Evolutionary conservation across 2,329 filamentous ascomycete species (phyloP), one percentile per base, ranked within the genome.

Genomic region (Zymoseptoria passerinii): DNA sequence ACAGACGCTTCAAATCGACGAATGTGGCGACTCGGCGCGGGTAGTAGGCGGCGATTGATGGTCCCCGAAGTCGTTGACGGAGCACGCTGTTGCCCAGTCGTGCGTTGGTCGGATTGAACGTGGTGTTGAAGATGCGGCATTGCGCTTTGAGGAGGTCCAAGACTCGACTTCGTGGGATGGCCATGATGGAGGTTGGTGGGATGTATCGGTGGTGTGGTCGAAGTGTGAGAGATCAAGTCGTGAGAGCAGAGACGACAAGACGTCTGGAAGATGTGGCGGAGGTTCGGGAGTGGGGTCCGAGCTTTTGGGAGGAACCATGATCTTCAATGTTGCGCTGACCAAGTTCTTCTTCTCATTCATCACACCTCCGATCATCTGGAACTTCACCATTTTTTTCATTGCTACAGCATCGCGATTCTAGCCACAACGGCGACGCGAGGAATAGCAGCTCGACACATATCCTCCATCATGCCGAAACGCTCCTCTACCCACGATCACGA

Each of bases 41-140:
- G 73, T 99, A 99, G 80, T 96, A 99, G 58, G 89, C 81, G 48
- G 86, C 88, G 64, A 96, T 77, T 0, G 88, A 78, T 28, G 91
- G 89, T n/a, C 94, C 94, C 70, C 83, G 85, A 63, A 97, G 80
- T 70, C 92, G 85, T 74, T 96, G 89, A 70, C 92, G 89, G 60
- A 99, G 81, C 72, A 99, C 81, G 76, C 94, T 95, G 78, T 94
- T 96, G 70, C 94, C 94, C 66, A 90, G 84, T 62, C 94, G 89
- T 61, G 88, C 74, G 66, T 85, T 80, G 57, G 90, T 81, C 27
- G 94, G 94, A 76, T 99, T 99, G 80, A 86, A 97, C 55, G 87
- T 92, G 54, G 88, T 89, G 70, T 86, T 87, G 80, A 97, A 99
- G 77, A 97, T 84, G 73, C 86, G 84, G 81, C 90, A 96, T 87